These are phyloP conservation scores for Aspergillus oerlinghausenensis DNA, from an alignment of 2,329 filamentous ascomycete species.

Conservation along the genomic window DNA sequence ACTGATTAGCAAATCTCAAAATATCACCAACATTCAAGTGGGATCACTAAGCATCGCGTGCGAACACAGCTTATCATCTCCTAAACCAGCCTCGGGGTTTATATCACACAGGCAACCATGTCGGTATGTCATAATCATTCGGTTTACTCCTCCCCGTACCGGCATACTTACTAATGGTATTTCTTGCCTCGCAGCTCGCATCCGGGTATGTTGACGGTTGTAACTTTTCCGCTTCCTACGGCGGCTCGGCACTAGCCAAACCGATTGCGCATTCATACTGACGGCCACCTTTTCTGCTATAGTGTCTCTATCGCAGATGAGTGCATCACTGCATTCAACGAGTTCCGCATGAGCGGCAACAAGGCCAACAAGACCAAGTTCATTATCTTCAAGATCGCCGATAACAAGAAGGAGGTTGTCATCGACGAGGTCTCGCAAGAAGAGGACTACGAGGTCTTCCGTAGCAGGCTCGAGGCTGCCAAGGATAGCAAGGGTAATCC, in stretches of 20 bases:
- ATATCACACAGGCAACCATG: constrained; percentile 27
- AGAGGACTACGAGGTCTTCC: constrained; percentile 46
- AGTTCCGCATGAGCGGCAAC: constrained; percentile 42
- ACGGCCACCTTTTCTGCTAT: constrained; percentile 11
- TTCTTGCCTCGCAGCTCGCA: constrained; percentile 25
- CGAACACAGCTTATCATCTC: constrained; percentile 22
- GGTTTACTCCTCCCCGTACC: background rate
- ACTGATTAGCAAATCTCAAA: constrained; percentile 6
- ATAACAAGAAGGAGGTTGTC: constrained; percentile 48
- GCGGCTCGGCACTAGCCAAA: background rate
- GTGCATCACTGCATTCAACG: constrained; percentile 44
- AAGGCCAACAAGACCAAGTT: constrained; percentile 38
- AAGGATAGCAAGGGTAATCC: constrained; percentile 41
- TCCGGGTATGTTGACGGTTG: constrained; percentile 28
- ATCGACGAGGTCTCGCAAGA: constrained; percentile 44
- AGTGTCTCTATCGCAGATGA: constrained; percentile 46
- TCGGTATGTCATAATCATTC: constrained; percentile 24
- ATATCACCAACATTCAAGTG: background rate
- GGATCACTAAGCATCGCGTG: constrained; percentile 28
- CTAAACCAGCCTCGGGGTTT: constrained; percentile 14
- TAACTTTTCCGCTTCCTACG: constrained; percentile 1
- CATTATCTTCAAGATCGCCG: constrained; percentile 51
- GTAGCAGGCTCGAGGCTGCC: constrained; percentile 40
- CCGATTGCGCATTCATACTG: constrained; percentile 11
- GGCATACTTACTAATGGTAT: constrained; percentile 5